Conservation (phyloP, 352 stramenopile genomes). For the Globisporangium cederbergense region DNA sequence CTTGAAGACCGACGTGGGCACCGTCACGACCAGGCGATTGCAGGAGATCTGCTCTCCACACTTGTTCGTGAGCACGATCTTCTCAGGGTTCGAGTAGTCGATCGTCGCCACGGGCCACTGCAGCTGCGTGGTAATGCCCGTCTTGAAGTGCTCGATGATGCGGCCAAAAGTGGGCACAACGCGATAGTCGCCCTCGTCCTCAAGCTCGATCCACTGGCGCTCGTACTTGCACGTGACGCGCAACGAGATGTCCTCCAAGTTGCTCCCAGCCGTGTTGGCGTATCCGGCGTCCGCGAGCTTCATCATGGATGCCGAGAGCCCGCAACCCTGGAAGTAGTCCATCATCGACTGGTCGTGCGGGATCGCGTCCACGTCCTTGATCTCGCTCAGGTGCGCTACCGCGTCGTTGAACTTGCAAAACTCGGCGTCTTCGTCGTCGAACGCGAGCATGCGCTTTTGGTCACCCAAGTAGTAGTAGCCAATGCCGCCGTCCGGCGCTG, state of each 20-base stretch:
- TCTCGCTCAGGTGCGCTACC: constrained; percentile 59
- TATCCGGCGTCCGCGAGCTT: constrained; percentile 79
- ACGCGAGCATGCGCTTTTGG: constrained; percentile 77
- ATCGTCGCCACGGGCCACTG: constrained; percentile 56
- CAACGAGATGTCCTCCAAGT: constrained; percentile 72
- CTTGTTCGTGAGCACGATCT: constrained; percentile 55
- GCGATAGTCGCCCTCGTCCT: constrained; percentile 80
- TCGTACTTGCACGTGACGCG: constrained; percentile 78
- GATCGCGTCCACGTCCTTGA: constrained; percentile 60
- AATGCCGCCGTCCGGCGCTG: constrained; percentile 69
- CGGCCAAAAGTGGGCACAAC: constrained; percentile 65
- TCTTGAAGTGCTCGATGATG: constrained; percentile 57
- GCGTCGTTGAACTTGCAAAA: constrained; percentile 74
- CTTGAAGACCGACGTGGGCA: constrained; percentile 72
- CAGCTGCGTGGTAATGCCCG: constrained; percentile 45
- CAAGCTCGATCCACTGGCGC: constrained; percentile 78
- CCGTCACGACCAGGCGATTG: constrained; percentile 61
- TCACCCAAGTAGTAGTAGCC: constrained; percentile 88
- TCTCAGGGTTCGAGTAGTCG: constrained; percentile 47
- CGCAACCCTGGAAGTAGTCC: constrained; percentile 65
- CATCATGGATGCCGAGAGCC: constrained; percentile 73
- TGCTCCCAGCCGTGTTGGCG: constrained; percentile 71
- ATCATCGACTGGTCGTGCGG: constrained; percentile 62
- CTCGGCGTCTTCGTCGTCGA: constrained; percentile 62
- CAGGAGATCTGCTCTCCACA: constrained; percentile 58